Base-by-base conservation (phyloP, 2,329 filamentous ascomycete species). In the Colletotrichum limetticola region DNA sequence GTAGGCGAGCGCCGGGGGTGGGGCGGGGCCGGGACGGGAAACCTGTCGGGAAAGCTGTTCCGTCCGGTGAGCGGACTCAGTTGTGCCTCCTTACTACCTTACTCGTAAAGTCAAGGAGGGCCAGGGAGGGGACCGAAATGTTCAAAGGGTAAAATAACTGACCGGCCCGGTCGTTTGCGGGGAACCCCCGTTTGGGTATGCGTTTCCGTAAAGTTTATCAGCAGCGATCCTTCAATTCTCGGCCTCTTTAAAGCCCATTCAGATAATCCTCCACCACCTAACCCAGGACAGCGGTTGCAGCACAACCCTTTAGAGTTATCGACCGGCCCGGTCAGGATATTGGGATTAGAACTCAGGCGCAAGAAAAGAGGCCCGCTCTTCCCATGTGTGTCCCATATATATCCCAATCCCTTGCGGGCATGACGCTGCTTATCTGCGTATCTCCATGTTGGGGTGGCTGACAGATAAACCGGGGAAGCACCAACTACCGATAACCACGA, bases 391-490 rank as follows among this genome's bases (percentile, higher is more conserved):
- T 49, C 16, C 14, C 24, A 28, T 12, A 42, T 19, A n/a, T 49
- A n/a, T 24, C 19, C 16, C 30, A 4, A 24, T n/a, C 19, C 7
- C 7, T 16, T 32, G 16, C 19, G 42, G 24, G 30, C 8, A 7
- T 30, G 24, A 14, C 19, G 22, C 26, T 22, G 59, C 59, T 32
- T 52, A 62, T 62, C 59, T 32, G n/a, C 32, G 22, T 42, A 60
- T 60, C 58, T 52, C 3, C 5, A 32, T 14, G 12, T 12, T 7
- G 42, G 59, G 11, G 26, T 22, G 19, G 26, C 16, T 52, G 42
- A 28, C 26, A 62, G 42, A 49, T 62, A 32, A 52, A 16, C 59
- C 59, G 59, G 59, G 59, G 59, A 62, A 62, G 42, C 59, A 22
- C 42, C 49, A 46, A n/a, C 26, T 22, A 24, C 24, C 7, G 26